phyloP scores from a whole-genome alignment of 441 rosid genomes.

The Croton laevigatus region DNA sequence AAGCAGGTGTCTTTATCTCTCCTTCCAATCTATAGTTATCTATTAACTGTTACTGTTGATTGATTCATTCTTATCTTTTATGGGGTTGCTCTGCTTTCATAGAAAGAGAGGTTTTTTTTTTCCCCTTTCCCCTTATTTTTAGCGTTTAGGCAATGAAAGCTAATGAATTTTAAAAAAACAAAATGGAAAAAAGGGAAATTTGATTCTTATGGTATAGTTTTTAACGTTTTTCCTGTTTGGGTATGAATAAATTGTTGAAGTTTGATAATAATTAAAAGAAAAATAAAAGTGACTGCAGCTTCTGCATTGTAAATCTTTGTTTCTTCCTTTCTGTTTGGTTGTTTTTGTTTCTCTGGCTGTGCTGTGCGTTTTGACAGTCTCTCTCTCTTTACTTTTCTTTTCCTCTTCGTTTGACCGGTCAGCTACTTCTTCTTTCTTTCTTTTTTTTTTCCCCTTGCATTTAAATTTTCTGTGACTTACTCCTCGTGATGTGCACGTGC shows the following conservation, averaged over 20 bases:
- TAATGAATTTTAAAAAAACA: background rate
- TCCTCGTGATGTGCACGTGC: background rate
- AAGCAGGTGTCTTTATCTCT: background rate
- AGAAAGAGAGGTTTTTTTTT: background rate
- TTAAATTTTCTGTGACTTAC: too few species aligned
- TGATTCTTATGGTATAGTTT: background rate
- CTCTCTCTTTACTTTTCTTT: background rate
- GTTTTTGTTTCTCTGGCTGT: background rate
- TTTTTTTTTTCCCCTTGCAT: background rate
- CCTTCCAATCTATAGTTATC: background rate
- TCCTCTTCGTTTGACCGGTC: background rate
- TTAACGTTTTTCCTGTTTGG: background rate
- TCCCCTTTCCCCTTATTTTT: background rate
- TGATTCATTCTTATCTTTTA: slow-evolving; percentile 6
- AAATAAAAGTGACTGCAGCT: too few species aligned
- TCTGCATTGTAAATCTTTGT: background rate
- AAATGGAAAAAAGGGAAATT: background rate
- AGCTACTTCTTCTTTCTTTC: background rate
- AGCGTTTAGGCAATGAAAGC: too few species aligned
- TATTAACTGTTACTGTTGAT: background rate
- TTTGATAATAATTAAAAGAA: too few species aligned
- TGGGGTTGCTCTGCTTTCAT: too few species aligned
- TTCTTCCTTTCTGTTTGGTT: background rate
- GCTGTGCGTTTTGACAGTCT: background rate
- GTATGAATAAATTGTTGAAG: background rate